Percentiles rank a stretch among this genome's conserved stretches.
Evolutionary conservation across 495 filamentous ascomycete species (phyloP).

Genomic region (Hypoxylon rickii): DNA sequence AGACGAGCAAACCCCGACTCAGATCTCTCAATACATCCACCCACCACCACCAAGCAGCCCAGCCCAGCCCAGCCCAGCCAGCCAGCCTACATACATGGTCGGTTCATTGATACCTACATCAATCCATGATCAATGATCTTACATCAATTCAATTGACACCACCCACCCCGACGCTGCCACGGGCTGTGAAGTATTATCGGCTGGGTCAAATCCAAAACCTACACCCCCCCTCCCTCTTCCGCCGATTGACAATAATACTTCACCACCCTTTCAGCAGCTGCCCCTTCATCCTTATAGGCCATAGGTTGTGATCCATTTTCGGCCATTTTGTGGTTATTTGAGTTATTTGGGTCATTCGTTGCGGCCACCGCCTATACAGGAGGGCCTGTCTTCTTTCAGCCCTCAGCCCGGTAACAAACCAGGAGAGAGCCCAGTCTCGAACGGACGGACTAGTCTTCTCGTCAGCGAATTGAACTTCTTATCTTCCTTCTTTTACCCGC

Average conservation of each 20-base stretch:
- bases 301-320: constrained; percentile 32
- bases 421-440: constrained; percentile 8
- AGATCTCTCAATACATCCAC: constrained; percentile 14
- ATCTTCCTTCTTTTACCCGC: constrained; percentile 34
- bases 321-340: no score
- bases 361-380: constrained; percentile 3
- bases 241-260: constrained; percentile 21
- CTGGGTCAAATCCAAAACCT: constrained; percentile 4
- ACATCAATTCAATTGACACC: constrained; percentile 5
- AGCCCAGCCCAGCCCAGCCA: no score
- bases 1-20: constrained; percentile 25
- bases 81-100: no score
- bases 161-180: no score
- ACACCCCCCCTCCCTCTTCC: constrained; percentile 17
- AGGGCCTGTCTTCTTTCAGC: constrained; percentile 18
- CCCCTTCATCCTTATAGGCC: constrained; percentile 20
- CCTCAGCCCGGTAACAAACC: constrained; percentile 21
- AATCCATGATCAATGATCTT: constrained; percentile 6
- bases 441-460: constrained; percentile 26
- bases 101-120: no score
- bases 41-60: no score
- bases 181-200: not conserved
- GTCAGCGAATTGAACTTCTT: constrained; percentile 38
- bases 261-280: constrained; percentile 14
- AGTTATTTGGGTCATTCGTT: constrained; percentile 14